These are phyloP conservation scores for Golubevia pallescens DNA, from an alignment of 1,284 basidiomycete species.

Conservation along the genomic window DNA sequence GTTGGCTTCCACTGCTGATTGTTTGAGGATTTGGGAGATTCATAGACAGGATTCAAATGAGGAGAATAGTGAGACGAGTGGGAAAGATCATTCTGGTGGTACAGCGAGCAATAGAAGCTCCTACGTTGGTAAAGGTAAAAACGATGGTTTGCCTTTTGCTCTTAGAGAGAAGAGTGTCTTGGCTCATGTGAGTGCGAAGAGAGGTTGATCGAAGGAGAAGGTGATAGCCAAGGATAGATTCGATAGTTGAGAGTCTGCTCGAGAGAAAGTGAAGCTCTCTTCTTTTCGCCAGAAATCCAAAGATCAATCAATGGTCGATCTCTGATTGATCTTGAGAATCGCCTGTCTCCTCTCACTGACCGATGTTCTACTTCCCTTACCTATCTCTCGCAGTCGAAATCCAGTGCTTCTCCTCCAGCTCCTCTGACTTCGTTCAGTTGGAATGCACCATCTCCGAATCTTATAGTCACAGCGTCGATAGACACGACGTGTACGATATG, in stretches of 20 bases:
- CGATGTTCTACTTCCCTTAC: background rate
- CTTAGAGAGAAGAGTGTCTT: slow-evolving; percentile 58
- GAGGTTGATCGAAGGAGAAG: background rate
- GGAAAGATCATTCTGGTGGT: background rate
- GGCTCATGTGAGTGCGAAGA: slow-evolving; percentile 27
- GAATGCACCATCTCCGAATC: slow-evolving; percentile 60
- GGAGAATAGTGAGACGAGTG: slow-evolving; percentile 1
- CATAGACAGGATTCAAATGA: background rate
- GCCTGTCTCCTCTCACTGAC: background rate
- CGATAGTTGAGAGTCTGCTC: background rate
- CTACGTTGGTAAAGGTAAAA: slow-evolving; percentile 1
- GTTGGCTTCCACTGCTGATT: slow-evolving; percentile 58
- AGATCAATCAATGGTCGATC: background rate
- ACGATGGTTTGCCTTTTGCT: slow-evolving; percentile 25
- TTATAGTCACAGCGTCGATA: slow-evolving; percentile 70
- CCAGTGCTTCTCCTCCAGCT: slow-evolving; percentile 51
- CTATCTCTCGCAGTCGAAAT: slow-evolving; percentile 33
- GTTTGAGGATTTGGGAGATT: slow-evolving; percentile 56
- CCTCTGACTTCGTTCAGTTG: slow-evolving; percentile 62
- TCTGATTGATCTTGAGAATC: background rate
- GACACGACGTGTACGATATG: slow-evolving; percentile 68
- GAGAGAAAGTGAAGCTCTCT: background rate
- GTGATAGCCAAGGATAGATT: background rate
- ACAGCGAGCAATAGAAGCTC: background rate
- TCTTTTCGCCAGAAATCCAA: background rate